Conservation (phyloP, 2,329 filamentous ascomycete genomes). For the Arthrobotrys sinensis region DNA sequence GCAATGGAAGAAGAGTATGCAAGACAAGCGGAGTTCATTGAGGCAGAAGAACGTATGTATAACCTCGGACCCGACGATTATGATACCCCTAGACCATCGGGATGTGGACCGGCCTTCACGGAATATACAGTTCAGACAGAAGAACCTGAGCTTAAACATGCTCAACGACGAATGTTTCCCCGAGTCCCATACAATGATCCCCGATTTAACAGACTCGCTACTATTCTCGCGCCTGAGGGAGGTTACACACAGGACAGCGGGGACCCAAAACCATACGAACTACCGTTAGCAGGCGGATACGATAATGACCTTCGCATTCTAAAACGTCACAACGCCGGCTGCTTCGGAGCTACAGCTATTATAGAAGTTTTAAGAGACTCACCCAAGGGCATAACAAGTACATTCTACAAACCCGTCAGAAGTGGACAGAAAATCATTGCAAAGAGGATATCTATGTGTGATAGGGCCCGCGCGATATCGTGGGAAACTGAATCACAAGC, state of each 20-base stretch:
- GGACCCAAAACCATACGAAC: slow-evolving; percentile 27
- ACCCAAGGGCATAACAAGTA: neutral
- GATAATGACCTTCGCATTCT: slow-evolving; percentile 1
- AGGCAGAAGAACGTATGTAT: too few relatives aligned
- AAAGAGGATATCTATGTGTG: slow-evolving; percentile 37
- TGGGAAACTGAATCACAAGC: slow-evolving; percentile 23
- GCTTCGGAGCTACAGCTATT: slow-evolving; percentile 38
- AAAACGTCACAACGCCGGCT: slow-evolving; percentile 22
- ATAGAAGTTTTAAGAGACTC: slow-evolving; percentile 12
- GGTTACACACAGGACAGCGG: neutral
- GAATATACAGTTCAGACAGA: neutral
- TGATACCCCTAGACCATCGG: too few relatives aligned
- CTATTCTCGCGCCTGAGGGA: neutral
- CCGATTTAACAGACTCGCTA: neutral
- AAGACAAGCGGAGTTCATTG: too few relatives aligned
- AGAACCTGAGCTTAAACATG: neutral
- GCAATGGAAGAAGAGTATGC: too few relatives aligned
- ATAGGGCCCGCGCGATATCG: neutral
- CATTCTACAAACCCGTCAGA: slow-evolving; percentile 1
- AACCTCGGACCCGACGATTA: too few relatives aligned
- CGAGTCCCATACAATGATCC: neutral
- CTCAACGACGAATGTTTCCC: neutral
- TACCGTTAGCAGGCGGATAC: slow-evolving; percentile 1
- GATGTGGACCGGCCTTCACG: neutral
- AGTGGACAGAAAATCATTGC: slow-evolving; percentile 24